Evolutionary conservation across 345 rosid species (phyloP).

Genomic region (thale cress (Arabidopsis thaliana)): TAIR10.1 NC_003076.8:6675501-6676000

Average conservation of each 20-base stretch:
- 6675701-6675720: slow-evolving; percentile 76
- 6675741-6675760: slow-evolving; percentile 53
- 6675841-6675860: slow-evolving; percentile 68
- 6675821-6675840: slow-evolving; percentile 46
- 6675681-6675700: slow-evolving; percentile 55
- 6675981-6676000: slow-evolving; percentile 2
- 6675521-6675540: slow-evolving; percentile 78
- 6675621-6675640: slow-evolving; percentile 6
- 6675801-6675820: slow-evolving; percentile 10
- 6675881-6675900: slow-evolving; percentile 79
- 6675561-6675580: slow-evolving; percentile 76
- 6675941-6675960: neutral
- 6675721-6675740: slow-evolving; percentile 71
- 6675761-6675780: slow-evolving; percentile 47
- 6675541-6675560: slow-evolving; percentile 67
- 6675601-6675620: slow-evolving; percentile 70
- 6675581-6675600: slow-evolving; percentile 75
- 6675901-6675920: slow-evolving; percentile 62
- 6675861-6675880: slow-evolving; percentile 84
- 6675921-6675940: slow-evolving; percentile 59
- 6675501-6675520: slow-evolving; percentile 69
- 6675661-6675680: neutral
- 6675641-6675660: neutral
- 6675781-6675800: neutral
- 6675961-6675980: slow-evolving; percentile 11